Conservation (phyloP, 257 asterid genomes). For the Solanum stenotomum region DNA sequence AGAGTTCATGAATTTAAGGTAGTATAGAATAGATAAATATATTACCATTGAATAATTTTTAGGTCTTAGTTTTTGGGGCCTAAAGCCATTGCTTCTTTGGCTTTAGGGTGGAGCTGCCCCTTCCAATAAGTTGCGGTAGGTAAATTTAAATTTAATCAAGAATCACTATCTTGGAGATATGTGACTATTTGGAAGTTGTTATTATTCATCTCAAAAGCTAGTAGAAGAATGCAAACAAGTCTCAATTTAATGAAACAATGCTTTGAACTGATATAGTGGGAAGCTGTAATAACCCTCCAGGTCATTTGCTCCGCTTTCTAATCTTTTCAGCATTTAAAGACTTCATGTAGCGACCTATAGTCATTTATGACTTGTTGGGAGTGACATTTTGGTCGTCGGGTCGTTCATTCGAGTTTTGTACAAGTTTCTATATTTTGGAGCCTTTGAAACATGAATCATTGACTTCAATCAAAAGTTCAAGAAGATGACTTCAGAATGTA, state of each 20-base stretch:
- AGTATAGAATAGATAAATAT: no score
- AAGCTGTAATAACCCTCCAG: not conserved
- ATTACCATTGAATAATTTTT: not conserved
- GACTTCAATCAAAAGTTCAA: not conserved
- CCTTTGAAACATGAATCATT: not conserved
- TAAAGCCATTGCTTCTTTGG: not conserved
- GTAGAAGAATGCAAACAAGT: not conserved
- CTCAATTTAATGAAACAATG: not conserved
- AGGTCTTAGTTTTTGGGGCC: not conserved
- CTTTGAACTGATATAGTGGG: not conserved
- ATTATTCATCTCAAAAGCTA: not conserved
- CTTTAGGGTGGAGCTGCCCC: not conserved
- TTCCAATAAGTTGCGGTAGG: not conserved
- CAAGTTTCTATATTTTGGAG: not conserved
- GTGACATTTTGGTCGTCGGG: no score
- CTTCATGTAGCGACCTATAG: no score
- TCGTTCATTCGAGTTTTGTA: not conserved
- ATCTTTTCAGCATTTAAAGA: not conserved
- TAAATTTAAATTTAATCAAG: no score
- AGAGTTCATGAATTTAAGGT: no score
- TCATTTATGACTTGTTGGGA: not conserved
- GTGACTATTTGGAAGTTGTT: not conserved
- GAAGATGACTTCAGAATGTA: no score
- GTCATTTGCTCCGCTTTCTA: not conserved
- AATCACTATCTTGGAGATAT: not conserved